phyloP scores from a whole-genome alignment of 2,329 filamentous ascomycete genomes.

The Diplodia scrobiculata region DNA sequence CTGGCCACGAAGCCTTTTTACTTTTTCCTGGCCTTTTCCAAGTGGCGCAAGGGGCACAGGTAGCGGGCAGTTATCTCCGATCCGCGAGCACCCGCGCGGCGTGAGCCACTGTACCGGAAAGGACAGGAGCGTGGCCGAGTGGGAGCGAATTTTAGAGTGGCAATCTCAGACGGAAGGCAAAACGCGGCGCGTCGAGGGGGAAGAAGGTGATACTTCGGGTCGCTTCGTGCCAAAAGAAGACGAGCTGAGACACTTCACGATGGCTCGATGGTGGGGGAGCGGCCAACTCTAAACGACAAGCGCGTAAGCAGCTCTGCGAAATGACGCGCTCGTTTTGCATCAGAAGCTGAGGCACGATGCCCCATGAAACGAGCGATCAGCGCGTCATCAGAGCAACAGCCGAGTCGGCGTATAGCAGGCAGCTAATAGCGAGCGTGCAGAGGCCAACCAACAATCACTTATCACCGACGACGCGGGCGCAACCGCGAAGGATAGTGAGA shows the following conservation, averaged over 20 bases:
- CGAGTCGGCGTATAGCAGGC: neutral
- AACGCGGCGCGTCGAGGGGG: neutral
- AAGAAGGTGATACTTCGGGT: constrained; percentile 16
- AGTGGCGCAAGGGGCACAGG: neutral
- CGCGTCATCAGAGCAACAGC: constrained; percentile 1
- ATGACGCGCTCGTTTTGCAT: neutral
- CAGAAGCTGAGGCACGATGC: constrained; percentile 1
- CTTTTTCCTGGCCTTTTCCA: neutral
- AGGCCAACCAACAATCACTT: neutral
- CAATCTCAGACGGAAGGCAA: neutral
- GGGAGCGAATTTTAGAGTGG: too few relatives aligned
- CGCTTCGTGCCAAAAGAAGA: neutral
- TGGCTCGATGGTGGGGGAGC: neutral
- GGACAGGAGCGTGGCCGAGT: neutral
- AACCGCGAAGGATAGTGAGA: neutral
- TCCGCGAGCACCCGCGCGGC: constrained; percentile 13
- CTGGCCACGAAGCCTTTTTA: neutral
- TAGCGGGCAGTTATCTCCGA: constrained; percentile 11
- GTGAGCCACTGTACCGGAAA: neutral
- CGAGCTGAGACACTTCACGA: neutral
- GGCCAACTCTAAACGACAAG: neutral
- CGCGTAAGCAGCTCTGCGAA: neutral
- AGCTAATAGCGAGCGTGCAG: neutral
- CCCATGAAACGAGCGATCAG: constrained; percentile 13
- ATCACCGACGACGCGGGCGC: neutral